Percentiles rank a stretch among this genome's conserved stretches.
These are phyloP conservation scores for Schoenoplectus tabernaemontani DNA, from an alignment of 202 grass and related monocot species.

Conservation along the genomic window DNA sequence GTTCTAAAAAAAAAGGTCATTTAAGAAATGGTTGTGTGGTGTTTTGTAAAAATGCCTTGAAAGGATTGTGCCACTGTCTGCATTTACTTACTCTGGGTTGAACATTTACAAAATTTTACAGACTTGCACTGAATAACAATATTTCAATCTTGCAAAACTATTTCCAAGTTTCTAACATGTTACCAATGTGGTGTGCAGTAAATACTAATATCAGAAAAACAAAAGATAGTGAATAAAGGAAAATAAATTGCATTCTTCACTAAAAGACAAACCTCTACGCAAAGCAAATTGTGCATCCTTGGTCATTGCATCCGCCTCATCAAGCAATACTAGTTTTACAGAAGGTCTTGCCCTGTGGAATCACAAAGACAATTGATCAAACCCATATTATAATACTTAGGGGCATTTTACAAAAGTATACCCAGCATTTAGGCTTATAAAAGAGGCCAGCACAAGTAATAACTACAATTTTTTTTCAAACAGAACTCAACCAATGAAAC, in stretches of 20 bases:
- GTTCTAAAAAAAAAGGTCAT: background rate
- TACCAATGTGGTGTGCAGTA: background rate
- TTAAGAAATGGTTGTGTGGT: background rate
- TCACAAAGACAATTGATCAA: slow-evolving; percentile 28
- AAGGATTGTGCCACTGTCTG: background rate
- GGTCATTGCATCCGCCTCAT: slow-evolving; percentile 98
- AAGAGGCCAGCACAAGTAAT: background rate
- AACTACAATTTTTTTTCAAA: background rate
- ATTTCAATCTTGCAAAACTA: background rate
- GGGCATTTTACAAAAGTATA: background rate
- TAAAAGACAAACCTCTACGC: slow-evolving; percentile 60
- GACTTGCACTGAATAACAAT: background rate
- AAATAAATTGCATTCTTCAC: background rate
- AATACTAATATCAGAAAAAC: background rate
- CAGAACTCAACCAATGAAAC: background rate
- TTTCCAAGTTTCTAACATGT: background rate
- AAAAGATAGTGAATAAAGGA: background rate
- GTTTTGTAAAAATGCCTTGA: background rate
- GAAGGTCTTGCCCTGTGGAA: slow-evolving; percentile 58
- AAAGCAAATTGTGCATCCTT: slow-evolving; percentile 98
- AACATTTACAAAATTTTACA: background rate
- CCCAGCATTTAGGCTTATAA: background rate
- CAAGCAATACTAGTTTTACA: slow-evolving; percentile 88
- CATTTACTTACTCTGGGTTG: background rate
- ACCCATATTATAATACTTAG: background rate